Evolutionary conservation across 116 monocot genomes (phyloP), one percentile per base, ranked within the genome.

Genomic region (Phalaenopsis hybrid): DNA sequence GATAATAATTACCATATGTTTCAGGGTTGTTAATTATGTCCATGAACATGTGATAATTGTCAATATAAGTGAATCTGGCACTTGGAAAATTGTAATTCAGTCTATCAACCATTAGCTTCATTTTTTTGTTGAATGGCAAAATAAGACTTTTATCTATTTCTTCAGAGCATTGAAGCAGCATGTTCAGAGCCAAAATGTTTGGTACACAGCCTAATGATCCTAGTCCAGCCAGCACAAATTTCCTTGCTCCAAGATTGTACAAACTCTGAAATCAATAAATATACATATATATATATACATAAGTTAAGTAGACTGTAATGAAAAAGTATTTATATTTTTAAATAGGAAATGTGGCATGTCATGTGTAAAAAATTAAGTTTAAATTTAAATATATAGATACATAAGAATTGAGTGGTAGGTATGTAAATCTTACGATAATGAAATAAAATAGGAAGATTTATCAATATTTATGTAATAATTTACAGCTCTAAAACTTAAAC

Each of bases 141-240:
- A 96, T 82, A 17, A 96, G 94, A 0, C 81, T 70, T 15, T 31
- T 10, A 69, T 93, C 92, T 23, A 93, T 83, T 7, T 89, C 87
- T 0, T 78, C 81, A 37, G 85, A 85, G 85, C 94, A 94, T 2
- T 68, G 83, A 34, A 81, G 80, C 43, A 21, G 8, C 7, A 82
- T 74, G 37, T 34, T 86, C 61, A 82, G 88, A 0, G 94, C 94
- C 0, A 92, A 89, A 49, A 94, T 84, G 84, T 87, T 96, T 16
- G 96, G 96, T 20, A 92, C 91, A 84, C 96, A 96, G 5, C 86
- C 87, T 57, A 94, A 75, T 0, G 92, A 86, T 34, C 96, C 96
- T 0, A 94, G 82, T 2, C 94, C 90, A 0, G 91, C 61, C 2
- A 96, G 78, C 44, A 89, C 87, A n/a, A 96, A 90, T 73, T 85